phyloP scores from a whole-genome alignment of 2,329 filamentous ascomycete species.

The Penicillium paneum region DNA sequence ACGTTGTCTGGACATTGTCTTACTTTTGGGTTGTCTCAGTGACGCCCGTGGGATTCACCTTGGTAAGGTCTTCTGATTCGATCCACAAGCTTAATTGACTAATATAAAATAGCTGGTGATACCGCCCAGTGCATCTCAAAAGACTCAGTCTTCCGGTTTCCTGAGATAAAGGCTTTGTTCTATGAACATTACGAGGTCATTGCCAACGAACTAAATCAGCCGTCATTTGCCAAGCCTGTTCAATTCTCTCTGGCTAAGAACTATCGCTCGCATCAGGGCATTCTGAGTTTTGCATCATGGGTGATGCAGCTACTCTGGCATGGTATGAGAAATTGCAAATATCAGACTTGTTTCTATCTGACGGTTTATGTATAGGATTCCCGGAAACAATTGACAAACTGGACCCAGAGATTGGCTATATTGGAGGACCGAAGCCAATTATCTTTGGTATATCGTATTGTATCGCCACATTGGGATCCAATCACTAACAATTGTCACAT shows the following conservation, averaged over 20 bases:
- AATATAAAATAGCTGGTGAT: constrained; percentile 25
- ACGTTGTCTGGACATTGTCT: constrained; percentile 26
- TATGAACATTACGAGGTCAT: constrained; percentile 24
- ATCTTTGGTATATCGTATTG: constrained; percentile 17
- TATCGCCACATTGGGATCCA: constrained; percentile 2
- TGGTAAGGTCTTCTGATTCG: constrained; percentile 4
- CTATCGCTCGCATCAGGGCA: constrained; percentile 37
- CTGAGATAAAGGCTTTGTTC: constrained; percentile 32
- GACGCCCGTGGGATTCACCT: constrained; percentile 30
- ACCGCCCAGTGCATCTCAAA: constrained; percentile 37
- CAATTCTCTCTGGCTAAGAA: constrained; percentile 30
- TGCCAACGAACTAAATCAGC: constrained; percentile 10
- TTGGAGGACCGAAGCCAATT: constrained; percentile 25
- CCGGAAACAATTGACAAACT: constrained; percentile 31
- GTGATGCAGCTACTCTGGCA: constrained; percentile 32
- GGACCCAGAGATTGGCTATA: constrained; percentile 28
- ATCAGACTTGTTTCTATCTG: not conserved
- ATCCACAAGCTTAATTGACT: not conserved
- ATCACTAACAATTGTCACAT: constrained; percentile 1
- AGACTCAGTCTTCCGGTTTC: constrained; percentile 34
- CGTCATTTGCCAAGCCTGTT: constrained; percentile 15
- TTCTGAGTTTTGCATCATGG: constrained; percentile 31
- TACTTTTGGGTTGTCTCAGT: constrained; percentile 26
- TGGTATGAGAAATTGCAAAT: not conserved
- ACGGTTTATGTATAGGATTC: constrained; percentile 16